phyloP scores from a whole-genome alignment of 176 grass and related monocot species.

The Oryza nivara region DNA sequence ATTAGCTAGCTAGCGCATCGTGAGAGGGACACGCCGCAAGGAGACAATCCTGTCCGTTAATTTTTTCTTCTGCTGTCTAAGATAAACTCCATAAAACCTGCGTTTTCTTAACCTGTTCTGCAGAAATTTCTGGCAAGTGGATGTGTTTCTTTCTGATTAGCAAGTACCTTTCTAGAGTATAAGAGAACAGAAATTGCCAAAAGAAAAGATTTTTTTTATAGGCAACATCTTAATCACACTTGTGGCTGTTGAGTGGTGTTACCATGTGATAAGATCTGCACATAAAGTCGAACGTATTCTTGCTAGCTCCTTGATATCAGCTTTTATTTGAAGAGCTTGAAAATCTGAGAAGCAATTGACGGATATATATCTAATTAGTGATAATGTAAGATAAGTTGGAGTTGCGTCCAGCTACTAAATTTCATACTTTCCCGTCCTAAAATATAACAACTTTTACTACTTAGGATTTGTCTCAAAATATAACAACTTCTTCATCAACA shows the following conservation, averaged over 20 bases:
- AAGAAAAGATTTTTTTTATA: background rate
- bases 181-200: background rate
- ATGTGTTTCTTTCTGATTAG: background rate
- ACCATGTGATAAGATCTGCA: background rate
- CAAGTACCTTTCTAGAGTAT: background rate
- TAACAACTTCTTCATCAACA: too few species aligned
- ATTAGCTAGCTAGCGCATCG: conserved; percentile 1
- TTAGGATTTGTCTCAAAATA: too few species aligned
- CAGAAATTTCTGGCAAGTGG: background rate
- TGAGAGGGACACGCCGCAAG: conserved; percentile 27
- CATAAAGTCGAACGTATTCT: background rate
- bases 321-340: background rate
- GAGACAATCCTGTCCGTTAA: conserved; percentile 25
- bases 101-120: background rate
- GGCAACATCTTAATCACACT: background rate
- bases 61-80: background rate
- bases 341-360: background rate
- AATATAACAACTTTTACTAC: too few species aligned
- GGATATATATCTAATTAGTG: background rate
- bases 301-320: background rate
- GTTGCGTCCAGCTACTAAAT: too few species aligned
- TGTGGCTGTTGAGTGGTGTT: background rate
- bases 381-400: too few species aligned
- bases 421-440: too few species aligned
- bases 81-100: background rate